Evolutionary conservation across 2,329 filamentous ascomycete genomes (phyloP).

Genomic region (Cytospora mali): DNA sequence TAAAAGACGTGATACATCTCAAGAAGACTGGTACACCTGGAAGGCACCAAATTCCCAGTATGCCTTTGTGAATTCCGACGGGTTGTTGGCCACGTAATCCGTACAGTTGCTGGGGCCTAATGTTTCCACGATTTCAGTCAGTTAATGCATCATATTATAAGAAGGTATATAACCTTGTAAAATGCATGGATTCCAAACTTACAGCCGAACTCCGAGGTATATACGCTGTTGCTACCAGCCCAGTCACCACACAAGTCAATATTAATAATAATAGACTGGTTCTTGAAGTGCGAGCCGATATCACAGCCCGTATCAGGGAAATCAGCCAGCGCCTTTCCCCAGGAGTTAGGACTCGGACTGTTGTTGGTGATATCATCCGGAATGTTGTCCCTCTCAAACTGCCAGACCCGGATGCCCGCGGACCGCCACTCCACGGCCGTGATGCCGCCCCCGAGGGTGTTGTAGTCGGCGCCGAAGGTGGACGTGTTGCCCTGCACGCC

Average conservation of each 20-base stretch:
- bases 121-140: slow-evolving; percentile 30
- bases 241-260: slow-evolving; percentile 66
- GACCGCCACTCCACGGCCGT: slow-evolving; percentile 64
- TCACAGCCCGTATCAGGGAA: slow-evolving; percentile 66
- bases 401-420: slow-evolving; percentile 66
- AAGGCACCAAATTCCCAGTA: slow-evolving; percentile 69
- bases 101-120: slow-evolving; percentile 58
- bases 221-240: slow-evolving; percentile 47
- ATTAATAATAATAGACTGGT: slow-evolving; percentile 67
- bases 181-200: slow-evolving; percentile 32
- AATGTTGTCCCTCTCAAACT: slow-evolving; percentile 52
- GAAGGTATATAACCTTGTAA: neutral
- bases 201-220: slow-evolving; percentile 46
- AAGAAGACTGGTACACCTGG: slow-evolving; percentile 54
- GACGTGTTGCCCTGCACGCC: slow-evolving; percentile 48
- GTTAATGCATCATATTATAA: neutral
- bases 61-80: slow-evolving; percentile 57
- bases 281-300: slow-evolving; percentile 61
- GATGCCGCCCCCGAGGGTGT: slow-evolving; percentile 57
- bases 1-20: neutral
- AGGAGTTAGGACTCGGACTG: slow-evolving; percentile 61
- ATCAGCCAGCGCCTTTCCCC: slow-evolving; percentile 65
- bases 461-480: slow-evolving; percentile 56
- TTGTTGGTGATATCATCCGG: slow-evolving; percentile 54
- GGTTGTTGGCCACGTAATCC: slow-evolving; percentile 60